A percentile compares a stretch with the other conserved stretches of the same genome.
phyloP scores from a whole-genome alignment of 2,329 filamentous ascomycete species.

The Clonostachys rhizophaga region DNA sequence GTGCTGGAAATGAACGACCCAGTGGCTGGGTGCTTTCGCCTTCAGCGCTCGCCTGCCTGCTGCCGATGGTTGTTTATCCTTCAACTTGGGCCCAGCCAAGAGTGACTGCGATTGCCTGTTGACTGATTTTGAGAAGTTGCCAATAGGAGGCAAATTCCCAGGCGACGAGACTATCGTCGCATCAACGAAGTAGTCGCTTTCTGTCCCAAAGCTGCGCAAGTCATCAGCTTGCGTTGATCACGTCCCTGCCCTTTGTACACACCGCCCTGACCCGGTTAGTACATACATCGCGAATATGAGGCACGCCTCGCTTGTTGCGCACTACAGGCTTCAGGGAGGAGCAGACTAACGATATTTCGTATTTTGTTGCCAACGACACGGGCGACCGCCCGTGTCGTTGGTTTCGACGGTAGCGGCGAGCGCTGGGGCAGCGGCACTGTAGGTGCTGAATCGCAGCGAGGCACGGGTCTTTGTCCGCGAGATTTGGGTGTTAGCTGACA shows the following conservation, averaged over 20 bases:
- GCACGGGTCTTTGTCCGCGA: constrained; percentile 37
- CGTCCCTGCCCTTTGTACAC: too few species aligned
- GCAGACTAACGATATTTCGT: too few species aligned
- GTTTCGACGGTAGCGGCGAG: constrained; percentile 53
- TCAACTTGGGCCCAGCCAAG: too few species aligned
- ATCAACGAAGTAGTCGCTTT: constrained; percentile 27
- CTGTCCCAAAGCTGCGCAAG: constrained; percentile 24
- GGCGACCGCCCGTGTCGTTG: constrained; percentile 33
- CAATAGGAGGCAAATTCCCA: background rate
- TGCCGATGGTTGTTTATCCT: background rate
- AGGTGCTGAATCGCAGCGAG: constrained; percentile 55
- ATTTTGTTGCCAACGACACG: too few species aligned
- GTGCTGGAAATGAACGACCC: constrained; percentile 2
- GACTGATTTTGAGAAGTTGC: background rate
- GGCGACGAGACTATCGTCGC: constrained; percentile 25
- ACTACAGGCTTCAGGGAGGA: too few species aligned
- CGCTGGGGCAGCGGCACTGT: constrained; percentile 54
- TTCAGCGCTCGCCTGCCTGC: background rate
- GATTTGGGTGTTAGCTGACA: constrained; percentile 8
- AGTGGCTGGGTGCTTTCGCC: background rate
- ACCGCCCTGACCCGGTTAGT: too few species aligned
- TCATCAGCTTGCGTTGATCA: too few species aligned
- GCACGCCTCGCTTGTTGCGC: too few species aligned
- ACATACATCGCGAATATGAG: too few species aligned
- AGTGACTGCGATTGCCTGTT: too few species aligned